Conservation (phyloP, 495 filamentous ascomycete species). For the Hyaloscypha variabilis region DNA sequence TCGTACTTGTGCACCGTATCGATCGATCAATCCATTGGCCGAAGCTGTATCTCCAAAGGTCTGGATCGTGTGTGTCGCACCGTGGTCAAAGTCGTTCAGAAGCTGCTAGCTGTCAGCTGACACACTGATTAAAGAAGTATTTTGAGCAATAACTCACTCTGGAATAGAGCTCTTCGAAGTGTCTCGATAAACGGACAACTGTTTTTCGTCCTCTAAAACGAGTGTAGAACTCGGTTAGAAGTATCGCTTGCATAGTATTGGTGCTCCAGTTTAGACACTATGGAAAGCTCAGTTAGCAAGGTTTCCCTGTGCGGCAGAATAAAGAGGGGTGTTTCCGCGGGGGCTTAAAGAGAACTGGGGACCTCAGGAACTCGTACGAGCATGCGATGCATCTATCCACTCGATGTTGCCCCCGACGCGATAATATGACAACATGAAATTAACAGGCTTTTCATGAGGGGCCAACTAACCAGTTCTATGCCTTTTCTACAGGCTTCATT, state of each 20-base stretch:
- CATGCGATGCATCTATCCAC: no score
- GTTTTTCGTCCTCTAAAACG: conserved; percentile 54
- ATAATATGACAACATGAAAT: not conserved
- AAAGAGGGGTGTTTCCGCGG: not conserved
- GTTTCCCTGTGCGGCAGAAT: not conserved
- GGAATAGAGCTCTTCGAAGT: conserved; percentile 52
- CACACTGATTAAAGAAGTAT: not conserved
- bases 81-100: conserved; percentile 3
- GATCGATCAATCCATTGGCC: conserved; percentile 18
- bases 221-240: conserved; percentile 56
- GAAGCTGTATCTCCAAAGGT: not conserved
- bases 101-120: conserved; percentile 12
- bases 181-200: conserved; percentile 43
- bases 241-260: conserved; percentile 55
- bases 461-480: conserved; percentile 26
- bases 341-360: no score
- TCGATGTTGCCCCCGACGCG: no score
- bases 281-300: conserved; percentile 4
- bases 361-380: no score
- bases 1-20: conserved; percentile 9
- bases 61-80: not conserved
- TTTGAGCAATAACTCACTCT: conserved; percentile 45
- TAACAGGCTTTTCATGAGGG: not conserved
- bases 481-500: conserved; percentile 25
- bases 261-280: conserved; percentile 35